Evolutionary conservation across 345 rosid genomes (phyloP), one percentile per base, ranked within the genome.

Genomic region (Carallia pectinifolia): DNA sequence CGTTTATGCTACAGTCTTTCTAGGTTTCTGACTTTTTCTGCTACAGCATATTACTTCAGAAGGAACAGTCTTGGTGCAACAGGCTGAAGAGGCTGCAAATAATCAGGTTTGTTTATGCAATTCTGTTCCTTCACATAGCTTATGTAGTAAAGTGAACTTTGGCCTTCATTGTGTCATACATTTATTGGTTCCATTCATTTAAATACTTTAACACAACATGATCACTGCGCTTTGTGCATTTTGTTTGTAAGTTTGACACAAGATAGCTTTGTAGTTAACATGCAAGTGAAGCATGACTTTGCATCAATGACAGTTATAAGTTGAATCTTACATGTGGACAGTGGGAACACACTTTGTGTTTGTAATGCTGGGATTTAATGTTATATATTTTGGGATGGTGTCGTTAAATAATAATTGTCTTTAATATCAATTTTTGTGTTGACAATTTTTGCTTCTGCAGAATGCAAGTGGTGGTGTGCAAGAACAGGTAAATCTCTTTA

Each of bases 71-170:
- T 86, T 90, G 76, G 90, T 96, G 74, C 96, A 90, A 72, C 99
- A 89, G 69, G 97, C 96, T 17, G 98, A 92, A 76, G 99, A 92
- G 72, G 90, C 96, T 29, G 96, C 88, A 38, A 89, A 85, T 68
- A 87, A 74, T 79, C 90, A 89, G 93, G 96, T 88, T 70, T 18
- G n/a, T 48, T 13, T 0, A 29, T 36, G 7, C 23, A n/a, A 33
- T 59, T 74, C 8, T 53, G 12, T 56, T 64, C 7, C n/a, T 63
- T 40, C 1, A 33, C n/a, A 6, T 58, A 1, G 19, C 7, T 2
- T 58, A 34, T 34, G 33, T 56, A 0, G 33, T 44, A n/a, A 65
- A 59, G 23, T 23, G 69, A 53, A 44, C 33, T 19, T 18, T 65
- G n/a, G 50, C n/a, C 30, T 50, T 34, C 36, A 9, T 19, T 36